Base-by-base conservation (phyloP, 2,329 filamentous ascomycete species). In the Calonectria fujianensis region DNA sequence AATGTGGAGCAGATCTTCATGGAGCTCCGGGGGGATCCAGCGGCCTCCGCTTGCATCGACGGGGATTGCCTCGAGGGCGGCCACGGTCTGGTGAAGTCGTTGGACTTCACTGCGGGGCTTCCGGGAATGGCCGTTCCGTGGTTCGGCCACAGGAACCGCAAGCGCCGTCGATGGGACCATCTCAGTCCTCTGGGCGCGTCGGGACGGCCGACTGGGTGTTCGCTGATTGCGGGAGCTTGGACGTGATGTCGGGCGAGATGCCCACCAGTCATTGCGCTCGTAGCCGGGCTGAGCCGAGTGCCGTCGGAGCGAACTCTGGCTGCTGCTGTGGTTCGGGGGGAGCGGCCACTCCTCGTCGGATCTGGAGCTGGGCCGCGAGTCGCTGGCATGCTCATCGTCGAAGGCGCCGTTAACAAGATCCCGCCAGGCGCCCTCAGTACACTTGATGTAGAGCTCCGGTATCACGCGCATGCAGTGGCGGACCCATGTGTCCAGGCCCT, bases 391-490 rank as follows among this genome's bases (percentile, higher is more conserved):
- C 3, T 24, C 57, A 24, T 63, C 57, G 37, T 63, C 57, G 35
- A 41, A 63, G 14, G 41, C 37, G 14, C 18, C 24, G 24, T 63
- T 63, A 5, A 63, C 57, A 24, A 63, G 37, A 37, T 63, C 57
- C 24, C 35, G 39, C 57, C 57, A 63, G 14, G 57, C 57, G n/a
- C 57, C 57, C 57, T 63, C 57, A 24, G 57, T 63, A 37, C 57
- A 63, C 57, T 63, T 63, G 57, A 63, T 63, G 57, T 63, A 63
- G 24, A 63, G 57, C 57, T 63, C 57, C 14, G 57, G 57, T 10
- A 63, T 63, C 7, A 63, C 57, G 35, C 57, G 57, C 57, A 63
- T 63, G 35, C 57, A 63, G 57, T 63, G 39, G 57, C 57, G 57
- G 24, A 63, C 57, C 57, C 57, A 63, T 4, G 57, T 13, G 32